Percentiles rank a stretch among this genome's conserved stretches.
Evolutionary conservation across 306 rosid species (phyloP).

Genomic region (Lagenaria siceraria): DNA sequence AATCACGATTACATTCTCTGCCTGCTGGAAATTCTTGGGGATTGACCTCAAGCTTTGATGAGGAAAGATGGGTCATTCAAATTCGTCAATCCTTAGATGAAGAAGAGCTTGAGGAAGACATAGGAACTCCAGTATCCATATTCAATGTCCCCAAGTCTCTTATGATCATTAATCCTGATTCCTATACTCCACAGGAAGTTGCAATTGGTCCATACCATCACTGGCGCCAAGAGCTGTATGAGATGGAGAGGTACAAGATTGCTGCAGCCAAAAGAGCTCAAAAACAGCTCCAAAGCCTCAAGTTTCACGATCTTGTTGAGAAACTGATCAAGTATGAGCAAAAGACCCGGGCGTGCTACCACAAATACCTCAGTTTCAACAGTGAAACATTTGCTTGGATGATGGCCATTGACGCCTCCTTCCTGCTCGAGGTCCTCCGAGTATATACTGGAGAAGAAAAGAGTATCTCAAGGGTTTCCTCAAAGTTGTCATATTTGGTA

Average conservation of each 20-base stretch:
- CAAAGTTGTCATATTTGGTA: constrained; percentile 48
- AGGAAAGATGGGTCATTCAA: constrained; percentile 45
- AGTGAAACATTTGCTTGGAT: constrained; percentile 68
- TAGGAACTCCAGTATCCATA: constrained; percentile 33
- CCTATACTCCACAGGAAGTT: constrained; percentile 60
- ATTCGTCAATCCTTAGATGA: constrained; percentile 51
- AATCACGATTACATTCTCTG: not conserved
- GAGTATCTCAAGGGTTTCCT: constrained; percentile 17
- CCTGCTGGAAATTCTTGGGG: not conserved
- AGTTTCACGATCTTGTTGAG: constrained; percentile 31
- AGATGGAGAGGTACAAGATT: constrained; percentile 63
- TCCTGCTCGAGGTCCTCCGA: constrained; percentile 59
- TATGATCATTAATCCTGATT: constrained; percentile 34
- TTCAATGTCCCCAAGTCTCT: constrained; percentile 42
- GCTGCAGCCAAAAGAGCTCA: constrained; percentile 50
- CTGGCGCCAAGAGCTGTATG: constrained; percentile 63
- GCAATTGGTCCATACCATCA: constrained; percentile 72
- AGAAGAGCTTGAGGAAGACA: constrained; percentile 35
- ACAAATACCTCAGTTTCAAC: constrained; percentile 53
- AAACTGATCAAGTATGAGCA: constrained; percentile 37
- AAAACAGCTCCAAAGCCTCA: constrained; percentile 25
- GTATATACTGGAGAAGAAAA: constrained; percentile 28
- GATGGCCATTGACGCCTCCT: constrained; percentile 60
- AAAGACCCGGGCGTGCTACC: constrained; percentile 46
- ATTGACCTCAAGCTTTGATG: constrained; percentile 34